A percentile compares a stretch with the other conserved stretches of the same genome.
phyloP scores from a whole-genome alignment of 2,329 filamentous ascomycete genomes.

The Talaromyces albobiverticillius region DNA sequence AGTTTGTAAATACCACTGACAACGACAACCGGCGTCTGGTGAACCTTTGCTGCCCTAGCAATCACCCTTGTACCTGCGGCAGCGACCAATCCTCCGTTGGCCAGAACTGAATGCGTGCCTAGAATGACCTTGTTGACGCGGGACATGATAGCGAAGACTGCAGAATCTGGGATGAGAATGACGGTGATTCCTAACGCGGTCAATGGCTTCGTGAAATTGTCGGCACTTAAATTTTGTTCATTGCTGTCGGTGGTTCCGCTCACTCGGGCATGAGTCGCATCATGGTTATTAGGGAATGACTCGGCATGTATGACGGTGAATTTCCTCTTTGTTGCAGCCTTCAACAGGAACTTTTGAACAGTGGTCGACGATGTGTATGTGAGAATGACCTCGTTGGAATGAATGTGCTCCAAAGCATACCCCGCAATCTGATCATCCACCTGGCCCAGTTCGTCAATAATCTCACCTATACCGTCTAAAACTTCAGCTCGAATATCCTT shows the following conservation, averaged over 20 bases:
- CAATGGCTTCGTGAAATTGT: slow-evolving; percentile 72
- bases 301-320: slow-evolving; percentile 88
- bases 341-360: slow-evolving; percentile 83
- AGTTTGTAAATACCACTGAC: slow-evolving; percentile 92
- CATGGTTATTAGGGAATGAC: slow-evolving; percentile 66
- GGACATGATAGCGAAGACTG: slow-evolving; percentile 90
- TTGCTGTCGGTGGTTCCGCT: slow-evolving; percentile 52
- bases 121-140: slow-evolving; percentile 94
- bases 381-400: slow-evolving; percentile 87
- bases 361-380: slow-evolving; percentile 83
- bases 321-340: slow-evolving; percentile 81
- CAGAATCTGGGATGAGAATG: slow-evolving; percentile 78
- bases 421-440: slow-evolving; percentile 91
- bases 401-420: slow-evolving; percentile 86
- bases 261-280: slow-evolving; percentile 60
- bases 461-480: slow-evolving; percentile 89
- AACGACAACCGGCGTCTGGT: slow-evolving; percentile 81
- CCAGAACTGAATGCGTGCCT: slow-evolving; percentile 79
- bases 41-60: slow-evolving; percentile 77
- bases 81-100: slow-evolving; percentile 81
- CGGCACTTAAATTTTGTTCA: slow-evolving; percentile 46
- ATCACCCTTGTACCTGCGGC: slow-evolving; percentile 81
- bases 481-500: slow-evolving; percentile 85
- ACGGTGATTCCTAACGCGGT: slow-evolving; percentile 74
- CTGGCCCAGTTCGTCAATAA: slow-evolving; percentile 90